These are phyloP conservation scores for Chrysoporthe cubensis DNA, from an alignment of 2,329 filamentous ascomycete species.

Conservation along the genomic window DNA sequence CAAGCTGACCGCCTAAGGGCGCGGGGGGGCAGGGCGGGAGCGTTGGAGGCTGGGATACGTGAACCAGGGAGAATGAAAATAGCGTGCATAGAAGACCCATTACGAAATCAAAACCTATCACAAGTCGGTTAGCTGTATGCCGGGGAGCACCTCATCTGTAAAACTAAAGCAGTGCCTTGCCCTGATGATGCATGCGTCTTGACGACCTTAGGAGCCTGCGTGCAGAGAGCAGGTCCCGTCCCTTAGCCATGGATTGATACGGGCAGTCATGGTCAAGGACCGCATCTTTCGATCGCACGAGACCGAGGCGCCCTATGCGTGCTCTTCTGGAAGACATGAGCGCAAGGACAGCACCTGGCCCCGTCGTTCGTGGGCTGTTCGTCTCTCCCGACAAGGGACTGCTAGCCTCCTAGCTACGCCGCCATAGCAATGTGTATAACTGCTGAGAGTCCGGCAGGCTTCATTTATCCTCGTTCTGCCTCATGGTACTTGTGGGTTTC, in stretches of 20 bases:
- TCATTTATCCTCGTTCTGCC: not conserved
- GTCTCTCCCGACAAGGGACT: not conserved
- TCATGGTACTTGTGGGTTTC: not conserved
- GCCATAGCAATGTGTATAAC: not conserved
- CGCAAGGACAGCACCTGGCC: not conserved
- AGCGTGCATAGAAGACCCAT: constrained; percentile 17
- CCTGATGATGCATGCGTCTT: too few relatives aligned
- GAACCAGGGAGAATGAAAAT: constrained; percentile 8
- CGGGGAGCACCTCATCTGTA: not conserved
- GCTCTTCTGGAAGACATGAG: not conserved
- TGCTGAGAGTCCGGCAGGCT: not conserved
- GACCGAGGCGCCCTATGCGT: not conserved
- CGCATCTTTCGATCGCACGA: not conserved
- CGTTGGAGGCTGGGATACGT: not conserved
- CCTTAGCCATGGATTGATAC: too few relatives aligned
- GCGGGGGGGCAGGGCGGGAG: not conserved
- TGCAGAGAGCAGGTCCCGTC: too few relatives aligned
- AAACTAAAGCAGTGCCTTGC: not conserved
- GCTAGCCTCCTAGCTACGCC: not conserved
- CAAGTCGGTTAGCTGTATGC: not conserved
- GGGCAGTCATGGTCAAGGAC: not conserved
- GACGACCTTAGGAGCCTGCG: too few relatives aligned
- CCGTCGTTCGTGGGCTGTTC: not conserved
- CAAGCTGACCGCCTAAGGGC: constrained; percentile 67
- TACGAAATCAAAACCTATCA: constrained; percentile 4